These are phyloP conservation scores for Alternaria sp. DNA, from an alignment of 2,329 filamentous ascomycete genomes.

Conservation along the genomic window DNA sequence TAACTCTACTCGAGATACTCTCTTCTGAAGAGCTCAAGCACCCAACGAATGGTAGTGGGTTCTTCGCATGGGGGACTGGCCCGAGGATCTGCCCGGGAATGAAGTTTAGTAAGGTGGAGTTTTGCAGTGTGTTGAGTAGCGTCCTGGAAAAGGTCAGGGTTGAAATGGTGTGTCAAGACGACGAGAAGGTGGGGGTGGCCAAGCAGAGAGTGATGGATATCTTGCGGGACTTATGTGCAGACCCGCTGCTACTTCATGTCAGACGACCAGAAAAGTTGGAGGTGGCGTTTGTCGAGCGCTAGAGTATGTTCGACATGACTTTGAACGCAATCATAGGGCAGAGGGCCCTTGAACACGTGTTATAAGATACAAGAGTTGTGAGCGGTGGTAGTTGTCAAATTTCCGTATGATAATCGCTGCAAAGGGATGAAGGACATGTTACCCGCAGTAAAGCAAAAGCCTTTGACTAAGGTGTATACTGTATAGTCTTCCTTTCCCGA, in stretches of 20 bases:
- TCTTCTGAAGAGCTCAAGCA: constrained; percentile 11
- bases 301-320: too few species aligned
- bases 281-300: background rate
- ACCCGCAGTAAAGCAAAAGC: too few species aligned
- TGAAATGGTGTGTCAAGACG: background rate
- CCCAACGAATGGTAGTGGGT: constrained; percentile 28
- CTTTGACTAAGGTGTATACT: background rate
- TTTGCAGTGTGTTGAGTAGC: constrained; percentile 53
- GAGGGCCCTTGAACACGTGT: too few species aligned
- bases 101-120: constrained; percentile 65
- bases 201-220: constrained; percentile 9
- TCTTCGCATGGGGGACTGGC: constrained; percentile 57
- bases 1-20: background rate
- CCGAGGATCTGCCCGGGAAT: constrained; percentile 60
- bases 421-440: too few species aligned
- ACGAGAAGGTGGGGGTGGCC: background rate
- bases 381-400: too few species aligned
- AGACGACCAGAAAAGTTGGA: constrained; percentile 9
- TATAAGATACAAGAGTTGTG: too few species aligned
- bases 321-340: too few species aligned
- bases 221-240: constrained; percentile 16
- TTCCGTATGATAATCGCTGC: too few species aligned
- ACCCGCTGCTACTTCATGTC: constrained; percentile 20
- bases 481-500: background rate
- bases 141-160: constrained; percentile 19